phyloP scores from a whole-genome alignment of 176 grass and related monocot genomes.

The Zoysia pacifica region DNA sequence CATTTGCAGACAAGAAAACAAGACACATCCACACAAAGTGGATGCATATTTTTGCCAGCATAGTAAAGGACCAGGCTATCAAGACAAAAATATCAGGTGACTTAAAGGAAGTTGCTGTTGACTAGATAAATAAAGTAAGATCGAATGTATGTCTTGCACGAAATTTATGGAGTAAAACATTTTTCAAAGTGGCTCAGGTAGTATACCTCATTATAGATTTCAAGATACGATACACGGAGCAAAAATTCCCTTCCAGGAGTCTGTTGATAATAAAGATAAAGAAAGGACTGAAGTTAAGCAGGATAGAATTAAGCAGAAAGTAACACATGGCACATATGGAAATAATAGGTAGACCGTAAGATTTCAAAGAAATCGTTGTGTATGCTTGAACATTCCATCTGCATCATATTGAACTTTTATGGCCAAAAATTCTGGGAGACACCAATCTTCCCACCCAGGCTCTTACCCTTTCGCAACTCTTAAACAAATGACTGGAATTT shows the following conservation, averaged over 20 bases:
- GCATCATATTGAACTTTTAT: conserved; percentile 2
- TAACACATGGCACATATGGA: conserved; percentile 4
- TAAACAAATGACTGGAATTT: not conserved
- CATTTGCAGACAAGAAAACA: conserved; percentile 2
- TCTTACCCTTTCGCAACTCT: not conserved
- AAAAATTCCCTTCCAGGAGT: conserved; percentile 98
- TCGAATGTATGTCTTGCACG: conserved; percentile 20
- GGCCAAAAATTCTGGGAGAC: conserved; percentile 16
- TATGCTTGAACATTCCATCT: conserved; percentile 7
- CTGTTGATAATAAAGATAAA: conserved; percentile 60
- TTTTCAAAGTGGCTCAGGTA: conserved; percentile 12
- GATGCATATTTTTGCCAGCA: not conserved
- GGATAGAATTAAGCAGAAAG: conserved; percentile 9
- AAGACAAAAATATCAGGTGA: conserved; percentile 3
- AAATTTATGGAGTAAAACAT: conserved; percentile 23
- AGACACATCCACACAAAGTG: not conserved
- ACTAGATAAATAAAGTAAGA: conserved; percentile 33
- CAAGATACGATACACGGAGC: conserved; percentile 95
- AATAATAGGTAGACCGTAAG: not conserved
- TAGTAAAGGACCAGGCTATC: conserved; percentile 1
- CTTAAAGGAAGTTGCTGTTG: not conserved
- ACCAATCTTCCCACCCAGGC: not conserved
- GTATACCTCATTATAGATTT: conserved; percentile 97
- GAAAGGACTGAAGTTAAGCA: conserved; percentile 5
- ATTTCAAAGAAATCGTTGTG: conserved; percentile 15